Percentiles rank a stretch among this genome's conserved stretches.
These are phyloP conservation scores for Phtheirospermum japonicum DNA, from an alignment of 257 asterid species.

Conservation along the genomic window DNA sequence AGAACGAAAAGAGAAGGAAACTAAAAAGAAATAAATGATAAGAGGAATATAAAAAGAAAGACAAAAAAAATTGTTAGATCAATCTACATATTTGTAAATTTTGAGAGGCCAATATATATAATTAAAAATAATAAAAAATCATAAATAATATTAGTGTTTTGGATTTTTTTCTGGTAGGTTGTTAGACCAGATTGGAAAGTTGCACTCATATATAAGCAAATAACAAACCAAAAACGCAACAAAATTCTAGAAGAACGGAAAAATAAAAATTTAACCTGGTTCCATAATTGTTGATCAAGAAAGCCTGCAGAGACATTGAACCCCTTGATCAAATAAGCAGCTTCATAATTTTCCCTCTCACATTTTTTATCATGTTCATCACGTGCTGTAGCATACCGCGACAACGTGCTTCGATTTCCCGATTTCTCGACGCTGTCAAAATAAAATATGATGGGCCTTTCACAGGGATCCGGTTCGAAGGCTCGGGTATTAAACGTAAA, in stretches of 20 bases:
- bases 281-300: constrained; percentile 41
- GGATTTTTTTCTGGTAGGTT: too few relatives aligned
- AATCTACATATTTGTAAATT: too few relatives aligned
- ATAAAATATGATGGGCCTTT: constrained; percentile 49
- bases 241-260: too few relatives aligned
- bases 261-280: not conserved
- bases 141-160: too few relatives aligned
- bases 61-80: too few relatives aligned
- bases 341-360: constrained; percentile 24
- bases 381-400: constrained; percentile 39
- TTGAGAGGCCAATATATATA: too few relatives aligned
- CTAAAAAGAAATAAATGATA: too few relatives aligned
- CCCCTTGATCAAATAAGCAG: constrained; percentile 40
- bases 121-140: too few relatives aligned
- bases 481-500: constrained; percentile 59
- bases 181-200: too few relatives aligned
- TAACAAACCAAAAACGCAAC: not conserved
- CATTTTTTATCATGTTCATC: constrained; percentile 31
- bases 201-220: too few relatives aligned
- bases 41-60: too few relatives aligned
- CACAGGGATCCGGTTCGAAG: constrained; percentile 46
- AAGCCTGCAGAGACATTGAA: constrained; percentile 47
- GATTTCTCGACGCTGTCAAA: constrained; percentile 33
- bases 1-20: too few relatives aligned
- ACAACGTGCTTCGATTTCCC: constrained; percentile 34